Base-by-base conservation (phyloP, 2,329 filamentous ascomycete species). In the Triangularia setosa region DNA sequence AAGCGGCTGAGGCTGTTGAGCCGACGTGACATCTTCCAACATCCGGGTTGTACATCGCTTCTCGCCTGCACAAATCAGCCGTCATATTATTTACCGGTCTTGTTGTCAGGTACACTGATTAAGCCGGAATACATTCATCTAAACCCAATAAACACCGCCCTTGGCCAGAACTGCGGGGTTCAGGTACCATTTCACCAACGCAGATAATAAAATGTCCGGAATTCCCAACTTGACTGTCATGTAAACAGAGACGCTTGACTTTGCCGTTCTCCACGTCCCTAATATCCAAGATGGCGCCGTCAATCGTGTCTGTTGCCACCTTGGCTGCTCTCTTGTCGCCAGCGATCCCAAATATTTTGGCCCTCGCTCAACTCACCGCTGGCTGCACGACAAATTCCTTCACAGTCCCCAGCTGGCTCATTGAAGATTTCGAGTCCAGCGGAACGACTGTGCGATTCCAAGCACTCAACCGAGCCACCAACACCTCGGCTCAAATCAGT, bases 331-430 rank as follows among this genome's bases (percentile, higher is more conserved):
- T 66, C 12, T 27, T 44, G 40, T 48, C 40, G 5, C 40, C 54
- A 35, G 48, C 52, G 21, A 8, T 48, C 18, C n/a, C 40, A 4
- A 53, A 57, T 27, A 25, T 23, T 35, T 30, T 62, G 16, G 58
- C 21, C 16, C n/a, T 12, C 24, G 62, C 40, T 5, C 65, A 66
- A 25, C 21, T 56, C 3, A 27, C 60, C 0, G 52, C 62, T 12
- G 64, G 61, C 12, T 73, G 72, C 63, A 71, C 69, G 4, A 62
- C 67, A 18, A 70, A 64, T 14, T 72, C 72, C 0, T 73, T 73
- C 24, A 61, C 66, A 0, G 58, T 68, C 11, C 69, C 72, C 1
- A 72, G 71, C 63, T 72, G 72, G 70, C 61, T 72, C 2, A 60
- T 72, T 30, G 27, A 67, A 4, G 56, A 70, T 24, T 65, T 72